These are phyloP conservation scores for Pseudocercospora musae DNA, from an alignment of 2,329 filamentous ascomycete species.

Conservation along the genomic window DNA sequence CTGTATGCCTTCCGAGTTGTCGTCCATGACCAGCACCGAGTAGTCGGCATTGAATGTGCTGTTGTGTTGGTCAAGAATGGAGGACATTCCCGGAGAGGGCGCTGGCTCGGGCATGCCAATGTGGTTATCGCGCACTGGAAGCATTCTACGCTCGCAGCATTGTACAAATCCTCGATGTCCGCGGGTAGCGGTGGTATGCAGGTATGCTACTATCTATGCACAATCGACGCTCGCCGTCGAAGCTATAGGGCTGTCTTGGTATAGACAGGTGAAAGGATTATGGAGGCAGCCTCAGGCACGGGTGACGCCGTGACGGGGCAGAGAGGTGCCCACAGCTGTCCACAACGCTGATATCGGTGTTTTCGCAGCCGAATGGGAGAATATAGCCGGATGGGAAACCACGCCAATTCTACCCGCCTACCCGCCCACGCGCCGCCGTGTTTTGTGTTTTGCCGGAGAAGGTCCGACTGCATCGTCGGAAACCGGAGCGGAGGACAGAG, in stretches of 20 bases:
- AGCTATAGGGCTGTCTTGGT: neutral
- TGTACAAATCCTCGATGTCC: neutral
- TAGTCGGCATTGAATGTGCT: slow-evolving; percentile 19
- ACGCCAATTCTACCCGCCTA: neutral
- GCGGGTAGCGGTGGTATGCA: neutral
- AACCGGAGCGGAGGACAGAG: neutral
- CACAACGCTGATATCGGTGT: neutral
- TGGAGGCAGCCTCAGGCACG: too few relatives aligned
- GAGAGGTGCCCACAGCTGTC: neutral
- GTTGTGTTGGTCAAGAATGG: slow-evolving; percentile 12
- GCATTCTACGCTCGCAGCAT: slow-evolving; percentile 16
- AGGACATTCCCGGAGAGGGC: slow-evolving; percentile 2
- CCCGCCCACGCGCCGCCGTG: neutral
- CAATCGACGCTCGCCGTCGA: neutral
- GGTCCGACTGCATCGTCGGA: neutral
- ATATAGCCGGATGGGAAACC: too few relatives aligned
- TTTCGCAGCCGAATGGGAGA: too few relatives aligned
- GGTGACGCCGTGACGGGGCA: too few relatives aligned
- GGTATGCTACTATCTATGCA: too few relatives aligned
- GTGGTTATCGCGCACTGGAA: slow-evolving; percentile 22
- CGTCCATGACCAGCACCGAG: slow-evolving; percentile 7
- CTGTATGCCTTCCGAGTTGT: slow-evolving; percentile 6
- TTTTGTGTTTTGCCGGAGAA: neutral
- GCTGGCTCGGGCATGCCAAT: slow-evolving; percentile 32
- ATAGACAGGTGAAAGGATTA: too few relatives aligned